Base-by-base conservation (phyloP, 2,329 filamentous ascomycete genomes). In the Cercospora canescens region DNA sequence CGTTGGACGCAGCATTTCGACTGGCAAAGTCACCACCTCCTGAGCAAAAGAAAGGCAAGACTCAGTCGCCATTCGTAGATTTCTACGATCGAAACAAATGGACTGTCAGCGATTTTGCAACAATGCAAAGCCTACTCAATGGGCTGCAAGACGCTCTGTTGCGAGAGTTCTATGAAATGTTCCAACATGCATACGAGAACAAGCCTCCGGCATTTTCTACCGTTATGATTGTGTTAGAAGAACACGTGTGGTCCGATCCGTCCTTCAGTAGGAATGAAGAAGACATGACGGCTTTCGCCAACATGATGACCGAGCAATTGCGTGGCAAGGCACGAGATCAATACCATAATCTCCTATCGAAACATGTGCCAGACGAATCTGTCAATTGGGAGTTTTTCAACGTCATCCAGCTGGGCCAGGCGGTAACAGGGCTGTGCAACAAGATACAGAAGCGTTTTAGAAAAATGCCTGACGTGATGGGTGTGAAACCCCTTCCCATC, bases 381-480 rank as follows among this genome's bases (percentile, higher is more conserved):
- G 88, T 93, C 70, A 86, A 92, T 58, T 97, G 95, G 94, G 88
- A 97, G 71, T 94, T 96, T 76, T 91, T 87, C 69, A 92, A 98
- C 78, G 90, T 98, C 64, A 93, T 97, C 66, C 88, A 94, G 75
- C 86, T 99, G 26, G 93, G 94, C 16, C 92, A 95, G 76, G 88
- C 89, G 0, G 92, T 98, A 5, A 89, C 93, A 57, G 93, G 92
- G 71, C 84, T 97, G 34, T 92, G 91, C 69, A 90, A 96, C 73
- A 92, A 90, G 76, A 96, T 97, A 60, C 90, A 93, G 78, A 98
- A 98, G 80, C 88, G 94, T 57, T 99, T 97, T 79, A 88, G 88
- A 73, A 94, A 91, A 73, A 95, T 91, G 65, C 92, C 92, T 0
- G 90, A 93, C 68, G 91, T 98, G 66, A 90, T 97, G 88, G 93